Evolutionary conservation across 2,329 filamentous ascomycete species (phyloP), one percentile per base, ranked within the genome.

Genomic region (Botrytis deweyae): DNA sequence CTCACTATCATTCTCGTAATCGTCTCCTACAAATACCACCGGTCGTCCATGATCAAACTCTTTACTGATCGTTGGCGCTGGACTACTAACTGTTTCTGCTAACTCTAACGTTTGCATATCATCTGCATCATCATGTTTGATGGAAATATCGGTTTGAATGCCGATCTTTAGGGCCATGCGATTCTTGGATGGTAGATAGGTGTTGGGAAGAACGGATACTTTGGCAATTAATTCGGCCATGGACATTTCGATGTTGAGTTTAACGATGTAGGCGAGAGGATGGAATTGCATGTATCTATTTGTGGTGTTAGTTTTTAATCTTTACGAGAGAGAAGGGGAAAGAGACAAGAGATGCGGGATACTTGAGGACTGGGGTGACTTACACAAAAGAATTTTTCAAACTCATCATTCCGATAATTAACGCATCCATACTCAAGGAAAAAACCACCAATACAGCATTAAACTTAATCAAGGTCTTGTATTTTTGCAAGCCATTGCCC

Each of bases 221-320:
- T 75, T 76, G 38, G 81, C 81, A 72, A 84, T 83, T 9, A 84
- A 80, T 2, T 81, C 81, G 10, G 83, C 83, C 83, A 85, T 84
- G 74, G 80, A 81, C 82, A 84, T 83, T 77, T 85, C 83, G 72
- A 84, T 84, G 76, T 85, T 84, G 71, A 84, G 81, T 74, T 82
- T 84, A 65, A 84, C 82, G 66, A 84, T 83, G 77, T 84, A 84
- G 10, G 81, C 81, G 16, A 84, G 80, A 0, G 83, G 83, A 71
- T 84, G 82, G 78, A 84, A 83, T 75, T 83, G 82, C 69, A 83
- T 80, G 76, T 81, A 82, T 55, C 78, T 79, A 25, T 22, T 52
- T 46, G 3, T 12, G 7, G 29, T 20, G 38, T 33, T 55, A n/a
- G 33, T 10, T 52, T 38, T 49, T 4, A 14, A 33, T 29, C n/a